A percentile compares a stretch with the other conserved stretches of the same genome.
Evolutionary conservation across 2,329 filamentous ascomycete species (phyloP).

Genomic region (Ophiostoma quercus): DNA sequence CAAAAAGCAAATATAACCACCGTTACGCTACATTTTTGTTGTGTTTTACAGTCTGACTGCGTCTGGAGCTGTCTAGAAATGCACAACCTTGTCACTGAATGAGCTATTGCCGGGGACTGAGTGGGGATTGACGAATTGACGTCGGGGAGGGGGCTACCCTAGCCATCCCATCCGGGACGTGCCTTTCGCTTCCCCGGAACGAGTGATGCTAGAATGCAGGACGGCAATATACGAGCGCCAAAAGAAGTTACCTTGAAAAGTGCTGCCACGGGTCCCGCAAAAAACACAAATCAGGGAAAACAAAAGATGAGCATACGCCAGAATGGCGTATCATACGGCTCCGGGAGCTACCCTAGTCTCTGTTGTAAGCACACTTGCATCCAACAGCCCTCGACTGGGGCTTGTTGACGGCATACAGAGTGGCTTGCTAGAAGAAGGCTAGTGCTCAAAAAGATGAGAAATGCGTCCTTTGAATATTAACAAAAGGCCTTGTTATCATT

Average conservation of each 20-base stretch:
- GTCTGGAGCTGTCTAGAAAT: background rate
- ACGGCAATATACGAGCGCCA: background rate
- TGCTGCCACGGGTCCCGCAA: background rate
- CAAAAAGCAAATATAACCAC: background rate
- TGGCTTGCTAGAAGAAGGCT: background rate
- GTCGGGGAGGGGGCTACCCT: background rate
- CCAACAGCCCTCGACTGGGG: background rate
- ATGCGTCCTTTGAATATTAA: background rate
- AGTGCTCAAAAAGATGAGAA: background rate
- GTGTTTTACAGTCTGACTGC: background rate
- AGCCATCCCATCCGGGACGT: background rate
- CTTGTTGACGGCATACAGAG: constrained; percentile 4
- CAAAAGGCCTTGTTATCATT: background rate
- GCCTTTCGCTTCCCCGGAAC: constrained; percentile 5
- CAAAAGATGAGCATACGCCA: background rate
- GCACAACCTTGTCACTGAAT: background rate
- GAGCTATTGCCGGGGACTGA: background rate
- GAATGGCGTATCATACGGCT: background rate
- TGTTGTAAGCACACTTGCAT: background rate
- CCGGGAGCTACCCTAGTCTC: background rate
- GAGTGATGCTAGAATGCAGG: background rate
- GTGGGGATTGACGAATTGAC: background rate
- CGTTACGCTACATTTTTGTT: background rate
- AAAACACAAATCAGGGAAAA: background rate
- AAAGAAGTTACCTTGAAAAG: background rate